Evolutionary conservation across 768 basidiomycete genomes (phyloP).

Genomic region (Auriscalpium orientale): DNA sequence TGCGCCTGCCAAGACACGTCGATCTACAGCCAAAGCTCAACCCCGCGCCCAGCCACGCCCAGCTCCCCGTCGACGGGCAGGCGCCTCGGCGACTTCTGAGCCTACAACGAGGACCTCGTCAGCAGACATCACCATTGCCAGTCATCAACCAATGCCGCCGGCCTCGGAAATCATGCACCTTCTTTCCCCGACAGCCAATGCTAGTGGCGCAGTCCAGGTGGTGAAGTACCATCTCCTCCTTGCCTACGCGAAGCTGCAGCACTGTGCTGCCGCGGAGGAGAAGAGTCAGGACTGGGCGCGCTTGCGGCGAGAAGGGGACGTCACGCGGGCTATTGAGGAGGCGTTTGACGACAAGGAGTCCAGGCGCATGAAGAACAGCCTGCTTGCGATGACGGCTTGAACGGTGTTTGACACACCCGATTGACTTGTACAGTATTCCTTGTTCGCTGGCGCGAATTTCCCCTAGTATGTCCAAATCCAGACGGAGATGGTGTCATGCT

Average conservation of each 20-base stretch:
- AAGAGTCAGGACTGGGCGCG: constrained; percentile 11
- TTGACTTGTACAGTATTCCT: too few relatives aligned
- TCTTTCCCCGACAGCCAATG: constrained; percentile 2
- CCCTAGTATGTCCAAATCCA: too few relatives aligned
- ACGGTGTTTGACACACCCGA: too few relatives aligned
- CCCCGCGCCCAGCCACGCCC: constrained; percentile 21
- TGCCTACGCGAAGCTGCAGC: constrained; percentile 21
- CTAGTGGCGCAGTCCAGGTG: background rate
- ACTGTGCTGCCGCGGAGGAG: constrained; percentile 4
- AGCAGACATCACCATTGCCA: background rate
- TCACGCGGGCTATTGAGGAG: constrained; percentile 7
- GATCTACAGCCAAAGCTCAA: constrained; percentile 12
- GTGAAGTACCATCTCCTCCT: constrained; percentile 21
- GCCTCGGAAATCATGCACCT: constrained; percentile 14
- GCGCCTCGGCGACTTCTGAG: background rate
- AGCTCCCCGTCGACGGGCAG: constrained; percentile 8
- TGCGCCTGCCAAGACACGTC: background rate
- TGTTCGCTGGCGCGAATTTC: too few relatives aligned
- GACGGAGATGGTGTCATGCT: too few relatives aligned
- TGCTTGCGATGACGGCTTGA: constrained; percentile 6
- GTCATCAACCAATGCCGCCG: constrained; percentile 2
- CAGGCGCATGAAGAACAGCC: background rate
- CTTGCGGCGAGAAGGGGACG: constrained; percentile 11
- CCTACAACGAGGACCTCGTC: background rate
- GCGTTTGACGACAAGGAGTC: constrained; percentile 3